Conservation (phyloP, 306 rosid species). For the Mimosa bimucronata region DNA sequence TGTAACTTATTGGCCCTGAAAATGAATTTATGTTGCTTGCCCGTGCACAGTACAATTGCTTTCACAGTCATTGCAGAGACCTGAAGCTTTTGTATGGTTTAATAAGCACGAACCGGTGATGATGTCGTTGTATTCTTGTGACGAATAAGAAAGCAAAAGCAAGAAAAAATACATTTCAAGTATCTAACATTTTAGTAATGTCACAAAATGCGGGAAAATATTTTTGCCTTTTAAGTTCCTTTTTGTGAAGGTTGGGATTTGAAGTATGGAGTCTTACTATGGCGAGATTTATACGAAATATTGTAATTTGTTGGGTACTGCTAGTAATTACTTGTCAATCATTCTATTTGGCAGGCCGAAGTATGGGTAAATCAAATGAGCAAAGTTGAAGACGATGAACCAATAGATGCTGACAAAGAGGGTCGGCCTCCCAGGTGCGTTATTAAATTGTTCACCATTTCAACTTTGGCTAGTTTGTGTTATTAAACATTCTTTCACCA, state of each 20-base stretch:
- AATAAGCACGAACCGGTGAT: neutral
- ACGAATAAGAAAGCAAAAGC: neutral
- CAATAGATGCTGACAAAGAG: conserved; percentile 37
- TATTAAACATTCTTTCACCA: neutral
- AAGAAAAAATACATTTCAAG: neutral
- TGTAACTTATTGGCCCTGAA: neutral
- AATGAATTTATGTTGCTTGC: neutral
- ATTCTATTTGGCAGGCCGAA: conserved; percentile 66
- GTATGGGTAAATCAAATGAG: conserved; percentile 78
- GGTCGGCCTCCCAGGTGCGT: conserved; percentile 64
- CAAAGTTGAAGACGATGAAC: conserved; percentile 54
- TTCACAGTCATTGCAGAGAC: neutral
- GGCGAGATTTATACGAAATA: neutral
- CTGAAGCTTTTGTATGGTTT: neutral
- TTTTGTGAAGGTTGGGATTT: neutral
- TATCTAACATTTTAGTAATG: neutral
- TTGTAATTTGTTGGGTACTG: conserved; percentile 16
- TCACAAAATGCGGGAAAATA: conserved; percentile 6
- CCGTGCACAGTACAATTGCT: too few species aligned
- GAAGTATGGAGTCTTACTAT: neutral
- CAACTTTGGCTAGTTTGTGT: conserved; percentile 12
- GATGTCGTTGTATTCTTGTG: neutral
- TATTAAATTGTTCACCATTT: conserved; percentile 10
- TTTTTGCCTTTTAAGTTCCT: conserved; percentile 7
- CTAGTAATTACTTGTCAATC: conserved; percentile 6